Base-by-base conservation (phyloP, 208 protist genomes). In the Pavlovales sp. region DNA sequence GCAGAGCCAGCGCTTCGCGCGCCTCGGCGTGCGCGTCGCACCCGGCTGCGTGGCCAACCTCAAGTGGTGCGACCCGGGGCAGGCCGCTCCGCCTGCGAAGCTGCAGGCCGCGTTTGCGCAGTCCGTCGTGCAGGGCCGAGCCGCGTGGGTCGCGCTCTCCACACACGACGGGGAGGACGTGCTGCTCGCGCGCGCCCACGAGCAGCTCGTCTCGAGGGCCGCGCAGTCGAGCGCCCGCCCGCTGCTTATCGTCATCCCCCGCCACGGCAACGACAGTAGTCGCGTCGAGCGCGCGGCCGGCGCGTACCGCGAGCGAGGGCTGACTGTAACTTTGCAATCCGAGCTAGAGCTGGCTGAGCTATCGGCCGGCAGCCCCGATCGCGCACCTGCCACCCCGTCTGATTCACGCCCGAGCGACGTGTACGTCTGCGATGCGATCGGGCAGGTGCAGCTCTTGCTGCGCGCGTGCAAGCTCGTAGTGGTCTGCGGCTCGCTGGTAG, bases 371-470 rank as follows among this genome's bases (percentile, higher is more conserved):
- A 20, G 44, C 11, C 20, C 44, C 11, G 44, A 20, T 20, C 11
- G 44, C 44, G 44, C 44, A 7, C 7, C 20, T 7, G 44, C 44
- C 44, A 20, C 44, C 44, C 7, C 44, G 7, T 7, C 11, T 57
- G 44, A 7, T 7, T 57, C 44, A 20, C 44, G 44, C 11, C 44
- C 44, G 44, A 66, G 47, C 18, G 44, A 40, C 2, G 57, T 86
- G 38, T 76, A 86, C 57, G 39, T 86, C 4, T 86, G 81, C 81
- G 81, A 86, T 57, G 36, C 81, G 32, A n/a, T 86, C 14, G 81
- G 81, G 18, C 34, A 86, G 57, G 22, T 86, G 47, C 22, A 0
- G 38, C 14, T 71, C 5, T 71, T 71, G 22, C 1, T 71, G 44
- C 44, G 44, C 44, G 20, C 44, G 44, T 57, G 44, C 44, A 7